Conservation (phyloP, 768 basidiomycete species). For the Boletus rufocinnamomeus region DNA sequence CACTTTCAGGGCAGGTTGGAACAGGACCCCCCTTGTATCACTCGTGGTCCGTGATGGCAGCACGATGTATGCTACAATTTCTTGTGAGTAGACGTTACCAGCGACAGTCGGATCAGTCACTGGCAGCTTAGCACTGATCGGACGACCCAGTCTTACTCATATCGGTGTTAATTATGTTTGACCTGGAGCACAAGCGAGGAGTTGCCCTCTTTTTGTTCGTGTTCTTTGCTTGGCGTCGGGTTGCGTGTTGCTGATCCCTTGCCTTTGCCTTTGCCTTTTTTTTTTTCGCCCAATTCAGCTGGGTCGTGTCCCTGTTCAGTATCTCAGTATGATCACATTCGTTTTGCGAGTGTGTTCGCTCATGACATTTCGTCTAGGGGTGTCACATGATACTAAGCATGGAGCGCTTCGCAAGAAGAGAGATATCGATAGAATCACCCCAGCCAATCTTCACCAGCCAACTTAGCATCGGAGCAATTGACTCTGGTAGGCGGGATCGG, state of each 20-base stretch:
- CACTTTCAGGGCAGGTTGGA: conserved; percentile 12
- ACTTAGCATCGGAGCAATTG: background rate
- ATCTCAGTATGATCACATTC: conserved; percentile 10
- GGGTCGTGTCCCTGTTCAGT: conserved; percentile 15
- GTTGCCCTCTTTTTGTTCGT: conserved; percentile 11
- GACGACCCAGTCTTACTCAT: conserved; percentile 1
- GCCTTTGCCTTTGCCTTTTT: no score
- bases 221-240: background rate
- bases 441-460: conserved; percentile 15
- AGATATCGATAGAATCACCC: background rate
- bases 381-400: conserved; percentile 29
- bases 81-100: conserved; percentile 12
- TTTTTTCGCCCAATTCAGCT: no score
- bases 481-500: background rate
- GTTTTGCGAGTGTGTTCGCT: background rate
- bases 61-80: conserved; percentile 6
- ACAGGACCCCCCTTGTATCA: conserved; percentile 22
- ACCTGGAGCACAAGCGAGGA: background rate
- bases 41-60: conserved; percentile 22
- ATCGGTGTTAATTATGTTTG: conserved; percentile 4
- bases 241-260: conserved; percentile 4
- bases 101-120: background rate
- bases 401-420: conserved; percentile 17
- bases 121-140: background rate
- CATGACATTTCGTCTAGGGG: conserved; percentile 16